Base-by-base conservation (phyloP, 2,329 filamentous ascomycete species). In the Neophaeococcomyces mojaviensis region DNA sequence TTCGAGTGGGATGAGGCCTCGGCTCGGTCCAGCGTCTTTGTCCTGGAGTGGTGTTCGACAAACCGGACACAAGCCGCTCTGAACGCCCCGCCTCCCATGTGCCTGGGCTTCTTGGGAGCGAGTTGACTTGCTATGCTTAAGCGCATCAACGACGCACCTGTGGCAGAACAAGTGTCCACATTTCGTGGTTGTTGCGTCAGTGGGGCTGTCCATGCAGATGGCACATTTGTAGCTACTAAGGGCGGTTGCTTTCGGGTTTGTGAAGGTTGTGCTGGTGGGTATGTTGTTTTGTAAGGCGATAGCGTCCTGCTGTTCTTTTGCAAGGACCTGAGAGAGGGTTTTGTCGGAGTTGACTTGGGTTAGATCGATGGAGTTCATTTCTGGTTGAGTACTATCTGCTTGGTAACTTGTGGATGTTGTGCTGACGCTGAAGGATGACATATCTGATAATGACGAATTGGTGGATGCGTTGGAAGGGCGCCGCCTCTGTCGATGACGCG, bases 81-180 rank as follows among this genome's bases (percentile, higher is more conserved):
- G 60, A 2, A 55, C 31, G 34, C 52, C 57, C 1, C 56, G 41
- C 43, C 64, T 65, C 2, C 59, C 58, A 2, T 53, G 49, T 2
- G 56, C 47, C 35, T 63, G 60, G 7, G 48, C 51, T 38, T 61
- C 57, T 32, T 67, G 68, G 8, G 65, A 58, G 33, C 69, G 57
- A 48, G 65, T 71, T 51, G 72, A 71, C 53, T 79, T 76, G 35
- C 72, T 71, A 20, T 72, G 73, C 32, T 74, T 74, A 15, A 82
- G 62, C n/a, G 76, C 74, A 57, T 79, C 74, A 41, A 76, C 71
- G 34, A 82, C 72, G 54, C 79, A 82, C 30, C 73, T 73, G 55
- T 82, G 78, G 58, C 79, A 82, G 61, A 81, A 82, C 19, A 82
- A 66, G 57, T 82, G 79, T 0, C 78, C 79, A 57, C 79, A 82